Base-by-base conservation (phyloP, 1,284 basidiomycete genomes). In the Melanopsichium pennsylvanicum region DNA sequence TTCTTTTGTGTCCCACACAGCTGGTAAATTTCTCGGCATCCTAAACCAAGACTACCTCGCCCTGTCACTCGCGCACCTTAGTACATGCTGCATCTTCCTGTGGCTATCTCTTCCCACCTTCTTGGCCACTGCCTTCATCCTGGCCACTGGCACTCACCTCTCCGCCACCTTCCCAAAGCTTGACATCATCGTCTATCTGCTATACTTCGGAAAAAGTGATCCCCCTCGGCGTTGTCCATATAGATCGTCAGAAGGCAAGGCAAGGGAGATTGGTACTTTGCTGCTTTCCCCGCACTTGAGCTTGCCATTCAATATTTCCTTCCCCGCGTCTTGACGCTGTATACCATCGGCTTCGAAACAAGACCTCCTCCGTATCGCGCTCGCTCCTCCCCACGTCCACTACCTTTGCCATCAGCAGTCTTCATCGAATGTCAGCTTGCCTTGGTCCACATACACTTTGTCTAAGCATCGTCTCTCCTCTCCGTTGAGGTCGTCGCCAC, bases 251-350 rank as follows among this genome's bases (percentile, higher is more conserved):
- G n/a, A n/a, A n/a, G n/a, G n/a, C n/a, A 34, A 34, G 6, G 32
- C 32, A 29, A 13, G 8, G 13, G 13, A 13, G 27, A 29, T 29
- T 29, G 27, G 27, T 29, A 8, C 13, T 13, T 29, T 29, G 27
- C 27, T 29, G 27, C 27, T 8, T 13, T 29, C 27, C 13, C 32
- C 15, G 15, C 34, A 16, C 16, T n/a, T n/a, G n/a, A n/a, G n/a
- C n/a, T n/a, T n/a, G n/a, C n/a, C 9, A 32, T 42, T 55, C 54
- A 48, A 56, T 40, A 43, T 48, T 45, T 22, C 39, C 25, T 38
- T 27, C 41, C 37, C 46, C 36, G 45, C 38, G 18, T 23, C 42
- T 33, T 54, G 18, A 5, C 33, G 13, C 22, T 41, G 39, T 22
- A 15, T 22, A 32, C 16, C 29, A 19, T n/a, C n/a, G n/a, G n/a